These are phyloP conservation scores for Grosmannia clavigera DNA, from an alignment of 2,329 filamentous ascomycete genomes.

Conservation along the genomic window DNA sequence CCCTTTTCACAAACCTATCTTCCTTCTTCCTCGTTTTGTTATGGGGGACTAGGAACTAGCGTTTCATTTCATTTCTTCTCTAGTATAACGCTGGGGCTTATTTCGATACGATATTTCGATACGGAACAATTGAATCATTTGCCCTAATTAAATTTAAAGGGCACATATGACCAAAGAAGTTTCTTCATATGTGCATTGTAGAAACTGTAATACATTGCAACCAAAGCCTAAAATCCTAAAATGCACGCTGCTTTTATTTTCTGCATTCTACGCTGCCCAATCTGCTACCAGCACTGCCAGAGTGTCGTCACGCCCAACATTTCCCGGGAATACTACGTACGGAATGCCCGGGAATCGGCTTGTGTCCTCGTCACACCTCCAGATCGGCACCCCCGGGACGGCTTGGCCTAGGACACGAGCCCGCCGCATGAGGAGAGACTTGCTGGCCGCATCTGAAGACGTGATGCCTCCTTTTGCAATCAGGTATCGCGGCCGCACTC, in stretches of 20 bases:
- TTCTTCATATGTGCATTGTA: too few relatives aligned
- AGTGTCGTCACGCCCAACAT: constrained; percentile 38
- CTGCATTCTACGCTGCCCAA: background rate
- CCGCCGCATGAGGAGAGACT: constrained; percentile 39
- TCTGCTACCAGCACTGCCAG: constrained; percentile 29
- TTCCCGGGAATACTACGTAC: constrained; percentile 47
- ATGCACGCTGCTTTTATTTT: background rate
- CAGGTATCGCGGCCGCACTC: constrained; percentile 37
- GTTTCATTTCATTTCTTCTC: background rate
- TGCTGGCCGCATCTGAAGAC: constrained; percentile 44
- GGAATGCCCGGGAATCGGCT: constrained; percentile 37
- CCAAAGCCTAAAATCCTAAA: background rate
- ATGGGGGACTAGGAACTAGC: background rate
- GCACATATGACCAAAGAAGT: too few relatives aligned
- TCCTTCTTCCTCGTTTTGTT: background rate
- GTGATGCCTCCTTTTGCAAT: constrained; percentile 51
- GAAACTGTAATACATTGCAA: too few relatives aligned
- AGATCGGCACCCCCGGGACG: constrained; percentile 43
- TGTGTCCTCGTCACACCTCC: constrained; percentile 41
- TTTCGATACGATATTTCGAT: background rate
- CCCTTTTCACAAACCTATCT: background rate
- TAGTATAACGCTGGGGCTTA: background rate
- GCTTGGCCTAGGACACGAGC: constrained; percentile 45
- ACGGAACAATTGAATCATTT: background rate
- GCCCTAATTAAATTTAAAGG: background rate